Evolutionary conservation across 139 green algal genomes (phyloP).

Genomic region (Chlamydomonas applanata): DNA sequence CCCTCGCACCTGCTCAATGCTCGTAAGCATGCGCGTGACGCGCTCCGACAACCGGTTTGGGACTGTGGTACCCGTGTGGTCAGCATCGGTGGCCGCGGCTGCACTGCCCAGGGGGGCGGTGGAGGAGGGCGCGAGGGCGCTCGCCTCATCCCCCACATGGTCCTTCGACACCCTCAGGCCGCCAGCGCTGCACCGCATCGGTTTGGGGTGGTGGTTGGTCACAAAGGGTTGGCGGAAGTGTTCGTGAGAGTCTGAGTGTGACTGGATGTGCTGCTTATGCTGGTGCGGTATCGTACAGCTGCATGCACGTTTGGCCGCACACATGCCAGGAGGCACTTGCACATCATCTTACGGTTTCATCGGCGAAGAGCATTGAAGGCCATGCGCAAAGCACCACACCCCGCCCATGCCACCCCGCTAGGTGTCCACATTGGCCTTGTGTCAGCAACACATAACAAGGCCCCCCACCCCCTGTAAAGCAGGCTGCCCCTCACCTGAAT

Average conservation of each 20-base stretch:
- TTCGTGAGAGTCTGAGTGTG: no score
- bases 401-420: background rate
- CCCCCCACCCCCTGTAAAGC: conserved; percentile 47
- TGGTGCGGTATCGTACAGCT: no score
- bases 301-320: no score
- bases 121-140: no score
- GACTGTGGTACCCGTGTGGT: background rate
- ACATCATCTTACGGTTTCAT: no score
- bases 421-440: conserved; percentile 1
- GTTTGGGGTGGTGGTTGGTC: no score
- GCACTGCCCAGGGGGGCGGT: no score
- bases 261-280: conserved; percentile 16
- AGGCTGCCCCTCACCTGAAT: conserved; percentile 19
- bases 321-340: no score
- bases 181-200: conserved; percentile 26
- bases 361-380: no score
- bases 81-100: background rate
- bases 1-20: no score
- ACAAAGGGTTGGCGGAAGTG: no score
- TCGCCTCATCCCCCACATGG: background rate
- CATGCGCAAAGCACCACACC: no score
- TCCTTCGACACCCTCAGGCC: conserved; percentile 23
- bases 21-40: conserved; percentile 70
- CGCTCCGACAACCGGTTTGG: conserved; percentile 49
- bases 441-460: background rate